A percentile compares a stretch with the other conserved stretches of the same genome.
These are phyloP conservation scores for Neodidymelliopsis sp. DNA, from an alignment of 2,329 filamentous ascomycete genomes.

Conservation along the genomic window DNA sequence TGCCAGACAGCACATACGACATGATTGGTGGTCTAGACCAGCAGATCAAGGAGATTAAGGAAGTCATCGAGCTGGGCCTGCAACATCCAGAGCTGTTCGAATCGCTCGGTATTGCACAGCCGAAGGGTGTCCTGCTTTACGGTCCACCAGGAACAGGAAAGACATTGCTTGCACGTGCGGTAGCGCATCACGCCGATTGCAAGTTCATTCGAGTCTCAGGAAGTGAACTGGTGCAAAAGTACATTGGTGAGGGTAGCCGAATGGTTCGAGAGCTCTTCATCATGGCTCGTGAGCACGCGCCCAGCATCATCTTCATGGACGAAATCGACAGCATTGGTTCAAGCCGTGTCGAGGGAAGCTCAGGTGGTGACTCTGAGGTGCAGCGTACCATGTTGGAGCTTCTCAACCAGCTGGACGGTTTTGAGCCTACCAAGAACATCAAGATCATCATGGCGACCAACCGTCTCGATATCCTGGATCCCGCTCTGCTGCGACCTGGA, in stretches of 20 bases:
- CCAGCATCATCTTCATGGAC: constrained; percentile 99
- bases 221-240: constrained; percentile 97
- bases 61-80: constrained; percentile 97
- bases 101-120: constrained; percentile 97
- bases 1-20: constrained; percentile 99
- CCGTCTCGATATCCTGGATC: constrained; percentile 95
- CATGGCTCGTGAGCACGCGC: constrained; percentile 97
- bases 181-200: constrained; percentile 98
- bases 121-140: constrained; percentile 96
- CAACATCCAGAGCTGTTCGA: constrained; percentile 99
- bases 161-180: constrained; percentile 91
- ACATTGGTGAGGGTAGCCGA: constrained; percentile 95
- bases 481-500: constrained; percentile 91
- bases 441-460: constrained; percentile 99
- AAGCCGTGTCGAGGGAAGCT: constrained; percentile 93
- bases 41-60: constrained; percentile 99
- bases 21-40: constrained; percentile 99
- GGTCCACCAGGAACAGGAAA: constrained; percentile 97
- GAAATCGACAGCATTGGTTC: constrained; percentile 99
- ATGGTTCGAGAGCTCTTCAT: constrained; percentile 99
- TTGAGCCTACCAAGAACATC: constrained; percentile 99
- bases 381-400: constrained; percentile 98
- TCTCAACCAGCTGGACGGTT: constrained; percentile 97
- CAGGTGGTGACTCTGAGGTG: constrained; percentile 95
- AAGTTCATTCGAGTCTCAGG: constrained; percentile 98